Evolutionary conservation across 2,329 filamentous ascomycete species (phyloP).

Genomic region (Fusarium aywerte): DNA sequence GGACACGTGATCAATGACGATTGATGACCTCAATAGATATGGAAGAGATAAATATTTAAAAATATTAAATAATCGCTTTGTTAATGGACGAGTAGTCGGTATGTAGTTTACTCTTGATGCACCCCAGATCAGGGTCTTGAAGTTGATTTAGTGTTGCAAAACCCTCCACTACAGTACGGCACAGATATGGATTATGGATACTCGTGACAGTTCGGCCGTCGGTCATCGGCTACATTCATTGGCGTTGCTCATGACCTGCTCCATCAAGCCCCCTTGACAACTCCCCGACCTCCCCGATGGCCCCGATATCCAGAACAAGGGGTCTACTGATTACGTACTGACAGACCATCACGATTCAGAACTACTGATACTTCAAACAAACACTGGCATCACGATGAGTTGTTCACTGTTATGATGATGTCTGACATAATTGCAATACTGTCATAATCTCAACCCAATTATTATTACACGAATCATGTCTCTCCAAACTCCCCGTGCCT

Average conservation of each 20-base stretch:
- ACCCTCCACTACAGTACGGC: conserved; percentile 10
- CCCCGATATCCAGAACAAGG: conserved; percentile 32
- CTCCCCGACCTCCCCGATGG: conserved; percentile 41
- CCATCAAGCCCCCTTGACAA: conserved; percentile 29
- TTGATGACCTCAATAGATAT: not conserved
- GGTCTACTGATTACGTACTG: conserved; percentile 25
- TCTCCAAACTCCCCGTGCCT: conserved; percentile 17
- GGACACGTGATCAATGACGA: conserved; percentile 3
- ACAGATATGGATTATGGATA: conserved; percentile 5
- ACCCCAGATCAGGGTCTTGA: conserved; percentile 13
- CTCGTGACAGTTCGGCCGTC: conserved; percentile 25
- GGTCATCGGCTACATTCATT: conserved; percentile 38
- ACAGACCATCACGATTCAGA: not conserved
- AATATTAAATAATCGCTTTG: not conserved
- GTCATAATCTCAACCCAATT: not conserved
- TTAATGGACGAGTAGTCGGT: not conserved
- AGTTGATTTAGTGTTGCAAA: conserved; percentile 25
- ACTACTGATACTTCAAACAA: not conserved
- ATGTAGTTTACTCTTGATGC: not conserved
- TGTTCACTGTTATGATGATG: not conserved
- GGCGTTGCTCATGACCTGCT: conserved; percentile 12
- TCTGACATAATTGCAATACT: not conserved
- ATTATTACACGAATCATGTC: not conserved
- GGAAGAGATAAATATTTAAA: not conserved
- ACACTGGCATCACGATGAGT: not conserved